A percentile compares a stretch with the other conserved stretches of the same genome.
phyloP scores from a whole-genome alignment of 1,139 yeast species.

The Debaryomyces udenii region DNA sequence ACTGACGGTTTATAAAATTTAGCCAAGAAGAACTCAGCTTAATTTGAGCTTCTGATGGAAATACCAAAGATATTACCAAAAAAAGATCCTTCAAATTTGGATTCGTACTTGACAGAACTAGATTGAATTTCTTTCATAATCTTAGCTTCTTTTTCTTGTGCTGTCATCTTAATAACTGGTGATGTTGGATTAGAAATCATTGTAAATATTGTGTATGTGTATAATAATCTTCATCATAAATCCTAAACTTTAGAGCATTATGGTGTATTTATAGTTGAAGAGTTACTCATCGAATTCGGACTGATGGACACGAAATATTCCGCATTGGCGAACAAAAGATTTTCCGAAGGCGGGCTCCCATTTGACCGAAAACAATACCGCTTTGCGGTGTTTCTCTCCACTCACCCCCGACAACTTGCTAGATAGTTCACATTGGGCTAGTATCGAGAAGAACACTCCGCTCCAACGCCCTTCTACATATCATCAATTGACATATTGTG shows the following conservation, averaged over 20 bases:
- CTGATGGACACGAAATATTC: conserved; percentile 5
- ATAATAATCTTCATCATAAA: too few species aligned
- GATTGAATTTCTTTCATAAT: conserved; percentile 53
- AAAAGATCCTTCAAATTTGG: conserved; percentile 47
- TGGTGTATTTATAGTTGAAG: conserved; percentile 6
- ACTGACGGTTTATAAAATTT: background rate
- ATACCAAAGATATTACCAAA: conserved; percentile 50
- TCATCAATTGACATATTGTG: too few species aligned
- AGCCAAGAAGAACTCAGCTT: conserved; percentile 8
- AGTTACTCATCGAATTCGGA: conserved; percentile 7
- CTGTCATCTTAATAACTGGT: conserved; percentile 29
- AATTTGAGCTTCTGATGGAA: conserved; percentile 20
- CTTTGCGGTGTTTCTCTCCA: background rate
- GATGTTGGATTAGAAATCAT: conserved; percentile 19
- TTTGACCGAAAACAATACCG: conserved; percentile 1
- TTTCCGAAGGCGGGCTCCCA: conserved; percentile 9
- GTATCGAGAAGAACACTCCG: too few species aligned
- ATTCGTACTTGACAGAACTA: conserved; percentile 36
- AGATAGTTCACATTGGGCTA: too few species aligned
- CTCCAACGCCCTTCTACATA: too few species aligned
- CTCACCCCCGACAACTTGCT: background rate
- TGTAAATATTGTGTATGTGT: background rate
- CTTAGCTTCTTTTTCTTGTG: conserved; percentile 51
- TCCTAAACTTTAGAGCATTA: background rate
- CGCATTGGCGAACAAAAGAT: conserved; percentile 5